phyloP scores from a whole-genome alignment of 768 basidiomycete species.

The Auricularia sp. region DNA sequence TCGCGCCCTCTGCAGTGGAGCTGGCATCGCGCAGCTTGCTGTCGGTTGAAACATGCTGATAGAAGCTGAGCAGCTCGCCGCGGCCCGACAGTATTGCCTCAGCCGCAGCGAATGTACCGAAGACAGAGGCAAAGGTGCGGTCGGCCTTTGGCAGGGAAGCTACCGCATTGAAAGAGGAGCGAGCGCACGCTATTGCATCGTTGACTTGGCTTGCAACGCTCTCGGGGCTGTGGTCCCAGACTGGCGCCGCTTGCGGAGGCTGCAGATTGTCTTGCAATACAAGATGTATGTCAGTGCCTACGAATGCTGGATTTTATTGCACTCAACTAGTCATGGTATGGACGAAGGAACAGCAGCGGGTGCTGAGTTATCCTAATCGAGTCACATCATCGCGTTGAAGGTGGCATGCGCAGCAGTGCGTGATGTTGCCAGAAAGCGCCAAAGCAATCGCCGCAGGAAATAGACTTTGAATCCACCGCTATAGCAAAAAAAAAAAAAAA shows the following conservation, averaged over 20 bases:
- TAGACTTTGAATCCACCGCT: too few species aligned
- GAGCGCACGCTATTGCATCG: not conserved
- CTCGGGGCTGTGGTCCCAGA: not conserved
- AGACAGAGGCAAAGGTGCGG: not conserved
- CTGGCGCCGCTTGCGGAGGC: not conserved
- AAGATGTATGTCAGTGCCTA: too few species aligned
- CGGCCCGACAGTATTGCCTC: slow-evolving; percentile 43
- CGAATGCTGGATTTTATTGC: too few species aligned
- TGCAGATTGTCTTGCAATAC: not conserved
- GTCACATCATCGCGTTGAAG: too few species aligned
- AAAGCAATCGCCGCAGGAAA: too few species aligned
- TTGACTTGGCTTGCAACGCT: not conserved
- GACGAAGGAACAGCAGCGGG: too few species aligned
- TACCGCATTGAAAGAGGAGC: not conserved
- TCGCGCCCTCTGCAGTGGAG: slow-evolving; percentile 57
- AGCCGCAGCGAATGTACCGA: slow-evolving; percentile 39
- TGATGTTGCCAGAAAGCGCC: too few species aligned
- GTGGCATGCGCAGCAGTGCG: too few species aligned
- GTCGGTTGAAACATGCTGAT: slow-evolving; percentile 68
- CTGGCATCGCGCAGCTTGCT: slow-evolving; percentile 77
- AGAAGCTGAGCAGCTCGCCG: slow-evolving; percentile 59
- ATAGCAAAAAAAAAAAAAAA: too few species aligned
- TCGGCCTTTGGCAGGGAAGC: not conserved
- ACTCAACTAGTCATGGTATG: too few species aligned
- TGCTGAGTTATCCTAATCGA: too few species aligned